Percentiles rank a stretch among this genome's conserved stretches.
Conservation (phyloP, 2,329 filamentous ascomycete species). For the Cladophialophora bantiana region DNA sequence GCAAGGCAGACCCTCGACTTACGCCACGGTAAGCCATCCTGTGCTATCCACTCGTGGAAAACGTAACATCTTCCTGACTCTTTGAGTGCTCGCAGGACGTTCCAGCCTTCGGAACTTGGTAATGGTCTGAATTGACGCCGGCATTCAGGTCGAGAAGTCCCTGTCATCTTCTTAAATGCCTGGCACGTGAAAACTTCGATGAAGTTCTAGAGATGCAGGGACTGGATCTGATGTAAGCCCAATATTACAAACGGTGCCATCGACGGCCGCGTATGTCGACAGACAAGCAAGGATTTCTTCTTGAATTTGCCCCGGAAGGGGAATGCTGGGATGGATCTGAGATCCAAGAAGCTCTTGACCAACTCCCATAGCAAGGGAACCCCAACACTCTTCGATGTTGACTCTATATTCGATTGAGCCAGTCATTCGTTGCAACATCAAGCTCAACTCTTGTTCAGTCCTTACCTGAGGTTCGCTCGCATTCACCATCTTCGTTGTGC, state of each 20-base stretch:
- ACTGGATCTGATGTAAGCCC: slow-evolving; percentile 29
- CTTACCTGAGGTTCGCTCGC: neutral
- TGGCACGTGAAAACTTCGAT: neutral
- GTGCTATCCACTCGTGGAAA: neutral
- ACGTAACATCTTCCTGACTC: slow-evolving; percentile 10
- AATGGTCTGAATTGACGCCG: slow-evolving; percentile 33
- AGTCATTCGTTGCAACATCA: slow-evolving; percentile 30
- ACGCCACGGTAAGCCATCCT: slow-evolving; percentile 38
- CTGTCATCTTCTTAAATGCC: neutral
- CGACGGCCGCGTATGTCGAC: neutral
- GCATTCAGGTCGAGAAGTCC: slow-evolving; percentile 23
- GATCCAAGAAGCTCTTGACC: neutral
- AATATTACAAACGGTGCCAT: slow-evolving; percentile 1
- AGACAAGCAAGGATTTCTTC: neutral
- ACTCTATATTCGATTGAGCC: slow-evolving; percentile 24
- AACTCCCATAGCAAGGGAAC: neutral
- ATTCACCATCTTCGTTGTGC: neutral
- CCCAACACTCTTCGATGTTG: neutral
- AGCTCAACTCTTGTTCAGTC: slow-evolving; percentile 21
- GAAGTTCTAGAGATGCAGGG: neutral
- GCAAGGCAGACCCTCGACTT: slow-evolving; percentile 39
- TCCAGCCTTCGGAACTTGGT: slow-evolving; percentile 40
- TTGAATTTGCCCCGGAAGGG: neutral
- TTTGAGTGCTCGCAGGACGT: slow-evolving; percentile 31
- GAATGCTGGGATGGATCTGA: neutral